A percentile compares a stretch with the other conserved stretches of the same genome.
Evolutionary conservation across 164 flowering plant genomes (phyloP).

Genomic region (Annona cherimola): DNA sequence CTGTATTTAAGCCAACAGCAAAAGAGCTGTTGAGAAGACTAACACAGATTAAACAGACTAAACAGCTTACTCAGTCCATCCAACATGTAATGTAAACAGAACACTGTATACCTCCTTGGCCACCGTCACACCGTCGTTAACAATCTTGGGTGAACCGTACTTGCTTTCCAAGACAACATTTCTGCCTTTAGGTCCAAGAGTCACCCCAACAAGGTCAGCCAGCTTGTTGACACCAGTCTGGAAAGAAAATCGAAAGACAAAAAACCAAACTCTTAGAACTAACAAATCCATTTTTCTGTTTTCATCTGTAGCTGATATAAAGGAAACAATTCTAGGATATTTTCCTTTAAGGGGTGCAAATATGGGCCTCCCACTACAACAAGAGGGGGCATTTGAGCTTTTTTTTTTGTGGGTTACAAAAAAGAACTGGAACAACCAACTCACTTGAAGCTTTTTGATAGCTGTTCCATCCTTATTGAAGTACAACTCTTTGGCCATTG

Average conservation of each 20-base stretch:
- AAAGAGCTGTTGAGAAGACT: no score
- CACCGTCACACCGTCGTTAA: constrained; percentile 96
- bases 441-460: constrained; percentile 79
- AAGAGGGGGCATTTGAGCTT: neutral
- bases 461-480: constrained; percentile 95
- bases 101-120: constrained; percentile 57
- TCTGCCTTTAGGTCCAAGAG: constrained; percentile 98
- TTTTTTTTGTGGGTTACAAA: no score
- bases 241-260: neutral
- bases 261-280: neutral
- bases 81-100: neutral
- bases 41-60: no score
- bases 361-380: neutral
- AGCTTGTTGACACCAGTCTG: constrained; percentile 96
- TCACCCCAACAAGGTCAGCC: constrained; percentile 95
- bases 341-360: no score
- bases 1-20: no score
- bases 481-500: constrained; percentile 88
- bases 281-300: neutral
- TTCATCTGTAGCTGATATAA: neutral
- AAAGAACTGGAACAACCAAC: constrained; percentile 5
- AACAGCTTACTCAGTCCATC: no score
- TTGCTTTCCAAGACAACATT: constrained; percentile 98
- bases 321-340: neutral
- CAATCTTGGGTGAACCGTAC: constrained; percentile 96